phyloP scores from a whole-genome alignment of 176 grass and related monocot genomes.

The Phoenix dactylifera region DNA sequence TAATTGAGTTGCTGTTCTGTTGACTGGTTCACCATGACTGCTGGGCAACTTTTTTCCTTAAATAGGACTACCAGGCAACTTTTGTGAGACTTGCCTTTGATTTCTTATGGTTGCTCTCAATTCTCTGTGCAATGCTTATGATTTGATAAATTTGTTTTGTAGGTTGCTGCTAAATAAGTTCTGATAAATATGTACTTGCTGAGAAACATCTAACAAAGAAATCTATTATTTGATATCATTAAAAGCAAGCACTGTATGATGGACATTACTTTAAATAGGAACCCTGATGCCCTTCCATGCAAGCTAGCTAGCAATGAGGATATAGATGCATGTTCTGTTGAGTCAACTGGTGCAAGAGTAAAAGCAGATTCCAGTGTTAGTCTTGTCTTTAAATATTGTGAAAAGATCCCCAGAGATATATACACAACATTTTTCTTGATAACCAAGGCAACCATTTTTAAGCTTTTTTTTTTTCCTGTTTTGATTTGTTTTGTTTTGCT shows the following conservation, averaged over 20 bases:
- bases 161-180: neutral
- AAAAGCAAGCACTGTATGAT: conserved; percentile 54
- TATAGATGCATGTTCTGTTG: conserved; percentile 51
- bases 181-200: conserved; percentile 18
- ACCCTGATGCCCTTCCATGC: conserved; percentile 24
- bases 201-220: conserved; percentile 59
- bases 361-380: conserved; percentile 54
- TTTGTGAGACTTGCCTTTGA: no score
- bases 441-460: no score
- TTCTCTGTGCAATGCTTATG: no score
- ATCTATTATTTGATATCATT: conserved; percentile 62
- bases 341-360: conserved; percentile 69
- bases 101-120: no score
- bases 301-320: conserved; percentile 36
- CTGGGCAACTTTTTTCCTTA: no score
- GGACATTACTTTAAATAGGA: conserved; percentile 50
- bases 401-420: conserved; percentile 62
- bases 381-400: conserved; percentile 53
- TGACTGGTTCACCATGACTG: no score
- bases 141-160: neutral
- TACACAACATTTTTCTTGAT: conserved; percentile 20
- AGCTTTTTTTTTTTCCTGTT: no score
- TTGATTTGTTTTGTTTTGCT: no score
- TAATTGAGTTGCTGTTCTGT: no score
- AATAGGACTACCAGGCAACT: no score